phyloP scores from a whole-genome alignment of 179 eudicot genomes.

The Patellifolia procumbens region DNA sequence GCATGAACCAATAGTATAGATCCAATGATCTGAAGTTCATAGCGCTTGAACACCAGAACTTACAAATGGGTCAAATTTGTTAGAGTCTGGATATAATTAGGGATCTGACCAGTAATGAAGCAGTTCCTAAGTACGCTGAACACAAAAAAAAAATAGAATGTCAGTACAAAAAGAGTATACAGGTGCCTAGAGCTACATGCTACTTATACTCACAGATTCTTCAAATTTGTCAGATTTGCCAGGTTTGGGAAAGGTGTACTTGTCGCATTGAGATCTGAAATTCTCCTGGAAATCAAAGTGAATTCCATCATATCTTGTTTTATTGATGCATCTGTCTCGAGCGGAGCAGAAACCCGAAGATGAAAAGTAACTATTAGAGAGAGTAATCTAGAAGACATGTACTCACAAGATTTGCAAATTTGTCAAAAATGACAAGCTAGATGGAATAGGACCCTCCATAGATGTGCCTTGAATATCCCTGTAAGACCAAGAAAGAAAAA shows the following conservation, averaged over 20 bases:
- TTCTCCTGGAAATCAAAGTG: constrained; percentile 41
- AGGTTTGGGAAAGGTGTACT: constrained; percentile 48
- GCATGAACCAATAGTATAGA: too few species aligned
- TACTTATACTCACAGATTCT: constrained; percentile 61
- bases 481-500: constrained; percentile 16
- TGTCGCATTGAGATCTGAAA: constrained; percentile 51
- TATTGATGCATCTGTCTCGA: neutral
- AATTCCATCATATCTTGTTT: constrained; percentile 2
- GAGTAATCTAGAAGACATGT: neutral
- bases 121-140: constrained; percentile 75
- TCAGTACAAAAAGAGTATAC: neutral
- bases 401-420: constrained; percentile 59
- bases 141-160: neutral
- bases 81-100: constrained; percentile 46
- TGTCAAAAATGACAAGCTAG: constrained; percentile 50
- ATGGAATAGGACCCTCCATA: constrained; percentile 82
- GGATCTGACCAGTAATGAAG: constrained; percentile 55
- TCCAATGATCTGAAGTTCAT: neutral
- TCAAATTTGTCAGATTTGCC: constrained; percentile 33
- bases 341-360: neutral
- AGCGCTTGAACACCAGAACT: constrained; percentile 28
- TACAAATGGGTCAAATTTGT: constrained; percentile 45
- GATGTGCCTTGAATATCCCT: constrained; percentile 80
- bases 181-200: neutral
- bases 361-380: neutral